phyloP scores from a whole-genome alignment of 169 alveolate species.

The Cyclospora cayetanensis region DNA sequence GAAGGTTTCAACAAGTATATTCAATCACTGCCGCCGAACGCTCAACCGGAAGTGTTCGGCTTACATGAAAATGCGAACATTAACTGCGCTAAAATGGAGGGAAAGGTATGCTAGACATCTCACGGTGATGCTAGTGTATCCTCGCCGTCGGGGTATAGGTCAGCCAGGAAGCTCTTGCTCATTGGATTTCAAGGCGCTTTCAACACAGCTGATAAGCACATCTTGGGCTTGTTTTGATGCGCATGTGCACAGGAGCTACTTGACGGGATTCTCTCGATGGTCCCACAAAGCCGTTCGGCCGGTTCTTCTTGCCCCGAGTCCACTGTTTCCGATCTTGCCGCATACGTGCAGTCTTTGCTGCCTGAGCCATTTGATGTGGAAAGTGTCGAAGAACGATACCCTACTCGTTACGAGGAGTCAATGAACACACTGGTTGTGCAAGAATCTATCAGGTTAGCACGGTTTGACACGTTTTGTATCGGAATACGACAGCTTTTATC shows the following conservation, averaged over 20 bases:
- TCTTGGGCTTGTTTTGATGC: neutral
- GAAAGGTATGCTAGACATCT: slow-evolving; percentile 74
- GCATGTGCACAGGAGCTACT: slow-evolving; percentile 39
- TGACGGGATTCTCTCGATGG: slow-evolving; percentile 65
- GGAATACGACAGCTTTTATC: neutral
- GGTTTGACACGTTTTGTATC: too few species aligned
- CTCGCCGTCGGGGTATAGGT: neutral
- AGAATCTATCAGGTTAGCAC: slow-evolving; percentile 88
- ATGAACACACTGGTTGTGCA: slow-evolving; percentile 92
- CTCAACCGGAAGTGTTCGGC: slow-evolving; percentile 96
- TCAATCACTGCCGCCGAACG: slow-evolving; percentile 87
- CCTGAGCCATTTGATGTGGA: slow-evolving; percentile 87
- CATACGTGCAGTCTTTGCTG: slow-evolving; percentile 80
- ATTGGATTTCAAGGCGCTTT: too few species aligned
- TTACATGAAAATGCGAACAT: slow-evolving; percentile 94
- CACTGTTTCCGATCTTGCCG: slow-evolving; percentile 54
- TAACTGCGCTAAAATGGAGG: slow-evolving; percentile 89
- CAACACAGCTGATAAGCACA: neutral
- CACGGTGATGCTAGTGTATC: too few species aligned
- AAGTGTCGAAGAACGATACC: slow-evolving; percentile 85
- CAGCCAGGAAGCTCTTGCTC: neutral
- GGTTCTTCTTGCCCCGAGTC: slow-evolving; percentile 80
- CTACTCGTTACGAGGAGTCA: slow-evolving; percentile 91
- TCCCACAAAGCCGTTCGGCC: slow-evolving; percentile 81
- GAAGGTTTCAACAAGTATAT: slow-evolving; percentile 89